Evolutionary conservation across 2,329 filamentous ascomycete genomes (phyloP), one percentile per base, ranked within the genome.

Genomic region (Apiospora sp.): DNA sequence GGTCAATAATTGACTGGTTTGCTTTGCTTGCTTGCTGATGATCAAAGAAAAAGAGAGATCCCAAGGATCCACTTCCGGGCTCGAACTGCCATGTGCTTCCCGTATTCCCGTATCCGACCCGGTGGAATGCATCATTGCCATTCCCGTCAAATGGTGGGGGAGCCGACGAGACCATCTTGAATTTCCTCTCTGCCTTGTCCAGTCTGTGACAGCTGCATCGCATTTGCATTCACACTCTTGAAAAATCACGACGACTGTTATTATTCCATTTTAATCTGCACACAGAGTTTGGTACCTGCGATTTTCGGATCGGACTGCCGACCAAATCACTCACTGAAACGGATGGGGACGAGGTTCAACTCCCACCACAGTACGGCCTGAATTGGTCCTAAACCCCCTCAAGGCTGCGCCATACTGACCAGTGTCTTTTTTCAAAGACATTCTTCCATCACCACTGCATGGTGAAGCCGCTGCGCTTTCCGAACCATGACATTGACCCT

Each of bases 401-500:
- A 41, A 22, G 30, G 16, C 27, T 61, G 54, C 58, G 34, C 58
- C 58, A 22, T 13, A 64, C 58, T 24, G 58, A 64, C 34, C 54
- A 41, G 10, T 22, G 34, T 41, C 46, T 41, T n/a, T n/a, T 22
- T 24, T n/a, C 58, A 41, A 41, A 64, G 58, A 64, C 58, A 64
- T 41, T 64, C 58, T 41, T n/a, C 34, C 58, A 64, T n/a, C 58
- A 24, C 58, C 58, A 64, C 8, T 64, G 16, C 30, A 41, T 64
- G 58, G 58, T 64, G 34, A 64, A 64, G 58, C 34, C 34, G 58
- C 12, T 64, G 58, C 58, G 58, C 58, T 64, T 64, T 41, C 34
- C 58, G 58, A 64, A 64, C 58, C 58, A 64, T 64, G 58, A 64
- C 34, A 64, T 41, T 64, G 58, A 64, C 34, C 58, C 34, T 64